Conservation (phyloP, 768 basidiomycete genomes). For the Leccinum incarnatum region DNA sequence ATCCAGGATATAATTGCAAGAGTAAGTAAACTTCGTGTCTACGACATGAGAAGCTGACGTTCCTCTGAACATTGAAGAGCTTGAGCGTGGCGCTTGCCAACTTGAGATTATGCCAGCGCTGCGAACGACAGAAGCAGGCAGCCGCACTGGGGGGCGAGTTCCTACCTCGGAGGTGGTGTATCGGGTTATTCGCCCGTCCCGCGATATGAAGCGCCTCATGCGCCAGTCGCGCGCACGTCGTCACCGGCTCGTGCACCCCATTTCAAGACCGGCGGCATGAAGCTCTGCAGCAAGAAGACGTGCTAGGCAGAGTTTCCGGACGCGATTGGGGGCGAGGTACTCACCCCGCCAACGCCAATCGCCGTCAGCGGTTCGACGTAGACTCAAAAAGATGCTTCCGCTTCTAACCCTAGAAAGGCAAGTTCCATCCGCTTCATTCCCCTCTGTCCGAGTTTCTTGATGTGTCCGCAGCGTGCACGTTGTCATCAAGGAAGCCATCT, state of each 20-base stretch:
- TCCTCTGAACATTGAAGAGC: slow-evolving; percentile 88
- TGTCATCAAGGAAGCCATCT: slow-evolving; percentile 78
- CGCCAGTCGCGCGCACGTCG: slow-evolving; percentile 43
- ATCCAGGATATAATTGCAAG: slow-evolving; percentile 98
- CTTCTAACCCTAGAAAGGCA: slow-evolving; percentile 78
- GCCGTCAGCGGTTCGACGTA: slow-evolving; percentile 39
- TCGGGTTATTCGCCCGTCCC: slow-evolving; percentile 72
- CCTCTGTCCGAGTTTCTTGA: not conserved
- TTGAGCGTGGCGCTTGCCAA: slow-evolving; percentile 96
- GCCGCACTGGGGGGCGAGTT: slow-evolving; percentile 48
- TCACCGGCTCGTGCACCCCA: slow-evolving; percentile 58
- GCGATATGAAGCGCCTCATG: slow-evolving; percentile 64
- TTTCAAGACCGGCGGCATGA: slow-evolving; percentile 97
- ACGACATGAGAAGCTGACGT: no score
- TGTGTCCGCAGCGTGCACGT: slow-evolving; percentile 69
- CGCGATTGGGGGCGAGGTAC: slow-evolving; percentile 77
- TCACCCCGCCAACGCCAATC: slow-evolving; percentile 52
- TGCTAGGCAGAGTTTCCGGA: slow-evolving; percentile 87
- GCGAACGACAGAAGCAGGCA: slow-evolving; percentile 85
- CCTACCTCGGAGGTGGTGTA: slow-evolving; percentile 64
- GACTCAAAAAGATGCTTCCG: slow-evolving; percentile 54
- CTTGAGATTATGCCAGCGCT: slow-evolving; percentile 91
- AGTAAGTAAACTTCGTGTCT: slow-evolving; percentile 42
- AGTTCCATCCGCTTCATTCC: not conserved
- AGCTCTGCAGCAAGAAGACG: slow-evolving; percentile 89